phyloP scores from a whole-genome alignment of 495 filamentous ascomycete species.

The Tuber indicum region DNA sequence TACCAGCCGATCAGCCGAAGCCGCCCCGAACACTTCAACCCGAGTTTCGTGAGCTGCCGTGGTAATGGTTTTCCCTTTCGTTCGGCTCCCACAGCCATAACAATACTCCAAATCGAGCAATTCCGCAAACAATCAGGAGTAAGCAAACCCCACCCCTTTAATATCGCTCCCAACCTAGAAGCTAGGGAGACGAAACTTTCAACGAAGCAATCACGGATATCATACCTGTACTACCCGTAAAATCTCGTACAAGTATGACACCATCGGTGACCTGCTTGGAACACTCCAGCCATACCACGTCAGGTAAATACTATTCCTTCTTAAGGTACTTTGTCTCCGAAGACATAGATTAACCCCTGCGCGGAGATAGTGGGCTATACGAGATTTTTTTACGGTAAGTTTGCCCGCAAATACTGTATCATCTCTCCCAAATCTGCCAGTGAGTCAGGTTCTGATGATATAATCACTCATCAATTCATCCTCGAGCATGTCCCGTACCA shows the following conservation, averaged over 20 bases:
- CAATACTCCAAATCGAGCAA: background rate
- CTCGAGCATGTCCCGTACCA: background rate
- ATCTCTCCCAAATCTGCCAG: background rate
- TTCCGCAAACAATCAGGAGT: background rate
- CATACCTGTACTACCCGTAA: background rate
- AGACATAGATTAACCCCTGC: too few species aligned
- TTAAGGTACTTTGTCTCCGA: too few species aligned
- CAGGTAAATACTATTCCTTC: too few species aligned
- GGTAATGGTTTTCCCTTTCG: background rate
- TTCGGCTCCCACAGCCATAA: background rate
- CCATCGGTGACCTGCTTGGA: too few species aligned
- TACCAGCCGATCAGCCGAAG: background rate
- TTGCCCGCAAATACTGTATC: background rate
- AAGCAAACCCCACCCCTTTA: background rate
- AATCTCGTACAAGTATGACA: too few species aligned
- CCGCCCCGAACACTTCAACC: background rate
- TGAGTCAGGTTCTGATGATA: background rate
- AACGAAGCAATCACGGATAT: background rate
- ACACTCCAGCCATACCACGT: too few species aligned
- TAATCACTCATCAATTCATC: background rate
- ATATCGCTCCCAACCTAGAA: background rate
- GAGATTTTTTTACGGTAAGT: background rate
- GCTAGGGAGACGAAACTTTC: background rate
- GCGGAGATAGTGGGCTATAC: too few species aligned
- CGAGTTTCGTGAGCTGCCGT: background rate